A percentile compares a stretch with the other conserved stretches of the same genome.
These are phyloP conservation scores for Fusarium agapanthi DNA, from an alignment of 2,329 filamentous ascomycete genomes.

Conservation along the genomic window DNA sequence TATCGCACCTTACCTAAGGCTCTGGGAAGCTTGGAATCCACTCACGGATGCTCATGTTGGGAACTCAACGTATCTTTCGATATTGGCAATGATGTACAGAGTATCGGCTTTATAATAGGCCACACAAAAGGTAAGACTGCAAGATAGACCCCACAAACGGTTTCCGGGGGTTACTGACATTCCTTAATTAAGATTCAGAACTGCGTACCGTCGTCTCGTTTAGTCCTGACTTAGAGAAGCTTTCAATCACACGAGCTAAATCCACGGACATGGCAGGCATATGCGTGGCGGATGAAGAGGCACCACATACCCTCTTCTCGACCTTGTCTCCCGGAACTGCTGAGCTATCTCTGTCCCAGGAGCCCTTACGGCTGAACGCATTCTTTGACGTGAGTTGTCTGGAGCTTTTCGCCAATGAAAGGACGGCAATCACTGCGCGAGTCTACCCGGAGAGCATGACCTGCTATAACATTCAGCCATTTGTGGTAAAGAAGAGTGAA, in stretches of 20 bases:
- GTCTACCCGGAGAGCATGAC: not conserved
- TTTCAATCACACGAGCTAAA: not conserved
- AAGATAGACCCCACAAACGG: fast-evolving
- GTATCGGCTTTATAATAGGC: not conserved
- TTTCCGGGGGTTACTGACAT: not conserved
- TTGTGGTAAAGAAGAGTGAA: not conserved
- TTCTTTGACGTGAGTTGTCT: not conserved
- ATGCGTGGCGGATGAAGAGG: not conserved
- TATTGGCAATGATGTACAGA: not conserved
- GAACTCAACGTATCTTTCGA: not conserved
- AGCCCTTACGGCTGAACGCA: not conserved
- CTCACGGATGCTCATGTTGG: not conserved
- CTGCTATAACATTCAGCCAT: not conserved
- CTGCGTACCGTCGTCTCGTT: not conserved
- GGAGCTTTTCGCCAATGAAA: not conserved
- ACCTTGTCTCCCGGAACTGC: not conserved
- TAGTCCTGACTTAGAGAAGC: not conserved
- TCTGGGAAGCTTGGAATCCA: not conserved
- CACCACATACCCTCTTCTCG: not conserved
- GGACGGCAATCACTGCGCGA: not conserved
- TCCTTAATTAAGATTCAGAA: fast-evolving
- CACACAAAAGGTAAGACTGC: not conserved
- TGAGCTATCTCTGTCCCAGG: fast-evolving
- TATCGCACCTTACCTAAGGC: too few relatives aligned
- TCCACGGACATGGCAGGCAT: not conserved